A percentile compares a stretch with the other conserved stretches of the same genome.
phyloP scores from a whole-genome alignment of 2,329 filamentous ascomycete genomes.

The Thelonectria rubi region DNA sequence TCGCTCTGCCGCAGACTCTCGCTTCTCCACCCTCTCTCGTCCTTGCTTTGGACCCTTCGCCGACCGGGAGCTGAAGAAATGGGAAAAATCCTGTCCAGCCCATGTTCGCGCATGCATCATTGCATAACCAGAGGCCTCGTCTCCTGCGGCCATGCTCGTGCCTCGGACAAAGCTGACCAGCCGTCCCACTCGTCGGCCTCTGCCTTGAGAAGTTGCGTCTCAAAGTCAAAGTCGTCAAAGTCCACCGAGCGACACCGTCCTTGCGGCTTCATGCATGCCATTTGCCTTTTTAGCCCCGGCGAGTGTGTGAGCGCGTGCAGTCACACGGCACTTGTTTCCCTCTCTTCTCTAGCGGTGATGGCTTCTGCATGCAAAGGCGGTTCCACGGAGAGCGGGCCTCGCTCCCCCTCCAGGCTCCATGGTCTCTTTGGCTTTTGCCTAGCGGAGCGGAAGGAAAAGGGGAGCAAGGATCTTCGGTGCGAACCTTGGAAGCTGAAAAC shows the following conservation, averaged over 20 bases:
- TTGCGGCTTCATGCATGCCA: slow-evolving; percentile 41
- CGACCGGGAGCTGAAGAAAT: neutral
- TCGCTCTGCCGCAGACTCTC: slow-evolving; percentile 13
- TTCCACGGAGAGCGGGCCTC: slow-evolving; percentile 9
- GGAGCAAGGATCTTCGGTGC: slow-evolving; percentile 10
- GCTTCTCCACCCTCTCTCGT: slow-evolving; percentile 16
- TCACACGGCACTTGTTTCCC: slow-evolving; percentile 36
- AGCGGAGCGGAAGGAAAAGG: slow-evolving; percentile 5
- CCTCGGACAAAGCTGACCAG: slow-evolving; percentile 23
- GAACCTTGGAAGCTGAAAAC: slow-evolving; percentile 7
- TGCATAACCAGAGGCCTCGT: slow-evolving; percentile 24
- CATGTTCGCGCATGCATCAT: slow-evolving; percentile 28
- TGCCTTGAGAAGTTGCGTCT: too few relatives aligned
- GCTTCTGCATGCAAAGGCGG: slow-evolving; percentile 1
- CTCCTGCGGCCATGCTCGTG: slow-evolving; percentile 42
- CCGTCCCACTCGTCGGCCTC: slow-evolving; percentile 5
- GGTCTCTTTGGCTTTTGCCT: slow-evolving; percentile 5
- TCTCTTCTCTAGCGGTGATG: slow-evolving; percentile 8
- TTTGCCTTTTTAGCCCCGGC: slow-evolving; percentile 41
- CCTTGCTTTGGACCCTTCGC: slow-evolving; percentile 5
- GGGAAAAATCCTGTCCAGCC: slow-evolving; percentile 21
- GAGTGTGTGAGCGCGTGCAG: slow-evolving; percentile 39
- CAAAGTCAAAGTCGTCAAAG: slow-evolving; percentile 5
- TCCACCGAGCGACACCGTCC: slow-evolving; percentile 23
- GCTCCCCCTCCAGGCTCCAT: neutral